Evolutionary conservation across 352 stramenopile species (phyloP), one percentile per base, ranked within the genome.

Genomic region (Pythium dissotocum): DNA sequence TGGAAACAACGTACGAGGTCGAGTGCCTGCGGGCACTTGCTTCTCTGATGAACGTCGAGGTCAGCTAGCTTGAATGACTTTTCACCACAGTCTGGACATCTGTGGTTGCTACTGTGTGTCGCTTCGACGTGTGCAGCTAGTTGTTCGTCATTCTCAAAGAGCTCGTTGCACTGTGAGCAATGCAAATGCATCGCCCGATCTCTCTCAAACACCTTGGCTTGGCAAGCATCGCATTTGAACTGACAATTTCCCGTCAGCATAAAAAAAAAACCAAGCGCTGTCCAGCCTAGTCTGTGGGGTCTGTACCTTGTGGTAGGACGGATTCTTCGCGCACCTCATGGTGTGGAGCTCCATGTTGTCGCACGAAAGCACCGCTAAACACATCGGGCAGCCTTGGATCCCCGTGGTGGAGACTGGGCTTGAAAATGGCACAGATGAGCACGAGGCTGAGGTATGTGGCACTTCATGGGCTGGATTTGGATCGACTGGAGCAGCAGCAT

Each of bases 271-370:
- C 21, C 21, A 24, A 24, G 21, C 21, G 21, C 21, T 24, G 21
- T 24, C 21, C 21, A 24, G 21, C 21, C 21, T 24, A 24, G 21
- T 24, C 21, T 24, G 21, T 30, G 28, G 35, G 35, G 35, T 9
- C 35, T 14, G 13, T 54, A 87, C 82, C 72, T 84, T 83, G 71
- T 90, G 82, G 30, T 87, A 87, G 3, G 63, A 35, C 35, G 73
- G 70, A 63, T 86, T 85, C 33, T 76, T 78, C 10, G 63, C 44
- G 36, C 80, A 90, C 21, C 77, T 71, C 28, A 90, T 26, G 30
- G 56, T 64, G 53, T 90, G 82, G 1, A 90, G 58, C 26, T 82
- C 71, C 40, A 73, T 63, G 6, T 77, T 81, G 10, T 54, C 18
- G 13, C 21, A 28, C 1, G 74, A 67, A 12, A 90, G 51, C 26